phyloP scores from a whole-genome alignment of 2,329 filamentous ascomycete genomes.

The Nothopassalora personata region DNA sequence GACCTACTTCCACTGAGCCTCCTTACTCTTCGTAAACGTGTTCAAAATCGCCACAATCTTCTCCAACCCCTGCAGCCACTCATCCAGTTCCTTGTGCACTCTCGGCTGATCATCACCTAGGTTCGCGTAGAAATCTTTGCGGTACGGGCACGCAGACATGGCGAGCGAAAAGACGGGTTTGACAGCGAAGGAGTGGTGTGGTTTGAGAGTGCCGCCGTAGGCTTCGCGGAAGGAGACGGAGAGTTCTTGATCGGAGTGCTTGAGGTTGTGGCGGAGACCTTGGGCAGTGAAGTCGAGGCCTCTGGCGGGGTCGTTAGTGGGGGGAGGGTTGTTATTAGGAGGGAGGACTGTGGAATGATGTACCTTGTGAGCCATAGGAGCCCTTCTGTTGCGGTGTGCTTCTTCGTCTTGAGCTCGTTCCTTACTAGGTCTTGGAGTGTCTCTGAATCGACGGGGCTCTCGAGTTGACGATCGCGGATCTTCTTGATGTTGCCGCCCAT shows the following conservation, averaged over 20 bases:
- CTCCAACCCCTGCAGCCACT: constrained; percentile 73
- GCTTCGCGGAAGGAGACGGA: constrained; percentile 78
- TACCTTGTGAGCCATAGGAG: constrained; percentile 87
- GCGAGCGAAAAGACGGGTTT: constrained; percentile 91
- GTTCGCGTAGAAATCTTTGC: constrained; percentile 88
- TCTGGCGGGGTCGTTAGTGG: constrained; percentile 42
- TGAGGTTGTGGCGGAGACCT: constrained; percentile 71
- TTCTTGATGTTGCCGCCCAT: constrained; percentile 94
- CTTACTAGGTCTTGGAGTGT: constrained; percentile 78
- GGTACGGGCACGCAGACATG: constrained; percentile 89
- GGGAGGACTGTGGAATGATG: constrained; percentile 22
- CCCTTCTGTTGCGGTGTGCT: constrained; percentile 82
- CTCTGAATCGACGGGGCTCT: constrained; percentile 69
- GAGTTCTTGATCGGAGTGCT: constrained; percentile 67
- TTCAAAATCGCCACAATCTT: constrained; percentile 73
- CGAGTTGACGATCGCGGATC: constrained; percentile 76
- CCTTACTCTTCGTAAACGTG: constrained; percentile 53
- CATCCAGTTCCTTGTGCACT: constrained; percentile 59
- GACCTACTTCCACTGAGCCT: constrained; percentile 35
- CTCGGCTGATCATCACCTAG: constrained; percentile 62
- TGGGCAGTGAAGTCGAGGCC: constrained; percentile 91
- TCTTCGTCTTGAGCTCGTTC: constrained; percentile 85
- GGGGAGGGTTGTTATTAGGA: neutral
- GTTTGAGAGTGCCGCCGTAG: constrained; percentile 83
- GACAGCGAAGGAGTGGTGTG: constrained; percentile 80